Conservation (phyloP, 1,284 basidiomycete genomes). For the Ceratobasidium sp. region DNA sequence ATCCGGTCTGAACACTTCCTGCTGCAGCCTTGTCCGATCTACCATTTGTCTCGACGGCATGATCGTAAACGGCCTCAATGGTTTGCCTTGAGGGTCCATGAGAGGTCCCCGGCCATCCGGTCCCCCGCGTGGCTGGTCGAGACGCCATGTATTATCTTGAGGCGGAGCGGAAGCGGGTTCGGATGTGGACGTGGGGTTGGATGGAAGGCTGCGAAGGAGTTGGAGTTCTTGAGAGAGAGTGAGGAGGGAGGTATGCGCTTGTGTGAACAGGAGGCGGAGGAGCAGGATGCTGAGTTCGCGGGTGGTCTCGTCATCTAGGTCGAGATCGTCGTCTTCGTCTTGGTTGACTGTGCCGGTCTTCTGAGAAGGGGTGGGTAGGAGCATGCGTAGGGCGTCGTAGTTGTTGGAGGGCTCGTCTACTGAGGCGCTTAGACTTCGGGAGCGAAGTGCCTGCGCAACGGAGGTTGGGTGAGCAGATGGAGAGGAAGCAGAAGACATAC, state of each 20-base stretch:
- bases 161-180: background rate
- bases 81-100: constrained; percentile 80
- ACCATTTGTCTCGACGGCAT: constrained; percentile 72
- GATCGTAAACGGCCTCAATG: constrained; percentile 89
- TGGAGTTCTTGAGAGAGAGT: constrained; percentile 70
- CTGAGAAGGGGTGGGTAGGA: constrained; percentile 14
- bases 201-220: constrained; percentile 71
- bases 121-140: constrained; percentile 64
- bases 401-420: constrained; percentile 46
- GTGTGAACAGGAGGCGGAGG: constrained; percentile 76
- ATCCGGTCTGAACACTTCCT: constrained; percentile 87
- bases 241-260: constrained; percentile 62
- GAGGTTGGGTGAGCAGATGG: constrained; percentile 5
- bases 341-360: constrained; percentile 12
- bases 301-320: constrained; percentile 69
- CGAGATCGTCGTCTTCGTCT: constrained; percentile 63
- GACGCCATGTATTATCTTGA: constrained; percentile 72
- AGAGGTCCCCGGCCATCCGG: constrained; percentile 70
- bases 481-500: constrained; percentile 56
- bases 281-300: constrained; percentile 76
- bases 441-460: constrained; percentile 62
- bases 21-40: constrained; percentile 75
- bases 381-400: constrained; percentile 36
- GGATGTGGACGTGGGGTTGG: constrained; percentile 36
- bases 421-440: constrained; percentile 52